Evolutionary conservation across 164 flowering plant species (phyloP).

Genomic region (Pachysandra terminalis): DNA sequence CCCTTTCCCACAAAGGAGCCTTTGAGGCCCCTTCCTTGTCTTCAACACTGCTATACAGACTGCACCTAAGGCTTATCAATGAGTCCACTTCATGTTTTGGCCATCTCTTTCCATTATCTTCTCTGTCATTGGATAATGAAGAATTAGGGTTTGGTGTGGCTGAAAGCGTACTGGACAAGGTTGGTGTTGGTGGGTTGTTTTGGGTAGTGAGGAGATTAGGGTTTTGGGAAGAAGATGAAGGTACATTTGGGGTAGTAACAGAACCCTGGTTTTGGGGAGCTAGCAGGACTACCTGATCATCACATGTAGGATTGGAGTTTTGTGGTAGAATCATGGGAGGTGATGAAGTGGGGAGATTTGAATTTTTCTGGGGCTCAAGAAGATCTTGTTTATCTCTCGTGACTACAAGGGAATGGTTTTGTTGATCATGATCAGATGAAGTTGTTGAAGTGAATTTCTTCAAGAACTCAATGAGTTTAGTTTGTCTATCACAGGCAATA

Average conservation of each 20-base stretch:
- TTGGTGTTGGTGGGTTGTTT: conserved; percentile 14
- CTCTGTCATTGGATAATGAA: conserved; percentile 20
- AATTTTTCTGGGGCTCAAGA: conserved; percentile 9
- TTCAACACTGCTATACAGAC: conserved; percentile 23
- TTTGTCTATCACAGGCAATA: conserved; percentile 48
- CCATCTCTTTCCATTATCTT: conserved; percentile 67
- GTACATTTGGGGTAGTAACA: conserved; percentile 4
- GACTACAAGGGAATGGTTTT: conserved; percentile 7
- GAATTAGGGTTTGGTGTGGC: conserved; percentile 20
- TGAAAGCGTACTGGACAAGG: conserved; percentile 14
- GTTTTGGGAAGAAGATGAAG: conserved; percentile 21
- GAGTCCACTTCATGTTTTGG: conserved; percentile 76
- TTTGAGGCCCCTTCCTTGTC: conserved; percentile 27
- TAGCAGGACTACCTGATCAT: background rate
- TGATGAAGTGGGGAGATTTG: conserved; percentile 13
- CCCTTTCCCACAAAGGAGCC: conserved; percentile 77
- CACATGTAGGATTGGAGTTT: conserved; percentile 17
- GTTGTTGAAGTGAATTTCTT: conserved; percentile 35
- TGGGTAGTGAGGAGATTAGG: conserved; percentile 17
- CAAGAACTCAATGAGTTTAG: conserved; percentile 54
- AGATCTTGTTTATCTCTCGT: conserved; percentile 13
- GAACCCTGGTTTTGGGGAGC: conserved; percentile 21
- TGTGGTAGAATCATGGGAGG: conserved; percentile 17
- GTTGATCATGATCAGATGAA: too few relatives aligned
- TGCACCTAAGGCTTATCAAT: conserved; percentile 65